Percentiles rank a stretch among this genome's conserved stretches.
phyloP scores from a whole-genome alignment of 805 yeast genomes.

The Saccharomycopsis babjevae region DNA sequence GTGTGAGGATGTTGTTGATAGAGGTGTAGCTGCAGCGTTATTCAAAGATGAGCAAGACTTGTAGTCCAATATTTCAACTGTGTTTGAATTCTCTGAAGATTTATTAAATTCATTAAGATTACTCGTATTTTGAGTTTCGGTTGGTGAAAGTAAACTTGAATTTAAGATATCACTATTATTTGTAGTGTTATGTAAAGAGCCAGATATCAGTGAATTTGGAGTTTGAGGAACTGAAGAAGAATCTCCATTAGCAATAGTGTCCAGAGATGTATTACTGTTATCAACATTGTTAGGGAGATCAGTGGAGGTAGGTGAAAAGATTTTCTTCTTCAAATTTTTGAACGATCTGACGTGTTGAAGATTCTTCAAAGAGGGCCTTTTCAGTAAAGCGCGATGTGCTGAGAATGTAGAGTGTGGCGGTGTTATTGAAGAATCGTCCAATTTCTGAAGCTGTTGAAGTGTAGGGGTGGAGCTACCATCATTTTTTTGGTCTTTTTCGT shows the following conservation, averaged over 20 bases:
- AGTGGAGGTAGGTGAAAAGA: not conserved
- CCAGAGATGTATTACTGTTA: not conserved
- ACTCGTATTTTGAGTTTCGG: not conserved
- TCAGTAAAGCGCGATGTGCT: not conserved
- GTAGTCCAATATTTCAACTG: not conserved
- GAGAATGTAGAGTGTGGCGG: not conserved
- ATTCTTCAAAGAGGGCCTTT: not conserved
- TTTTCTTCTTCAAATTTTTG: conserved; percentile 8
- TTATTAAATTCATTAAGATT: not conserved
- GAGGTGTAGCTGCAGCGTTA: not conserved
- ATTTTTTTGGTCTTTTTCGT: not conserved
- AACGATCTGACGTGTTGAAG: conserved; percentile 8
- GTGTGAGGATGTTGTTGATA: not conserved
- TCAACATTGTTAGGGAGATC: not conserved
- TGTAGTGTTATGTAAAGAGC: not conserved
- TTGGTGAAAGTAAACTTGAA: not conserved
- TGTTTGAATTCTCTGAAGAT: not conserved
- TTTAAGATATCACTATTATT: not conserved
- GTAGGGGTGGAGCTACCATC: not conserved
- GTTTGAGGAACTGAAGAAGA: not conserved
- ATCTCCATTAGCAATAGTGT: not conserved
- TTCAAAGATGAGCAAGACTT: not conserved
- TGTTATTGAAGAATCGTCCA: not conserved
- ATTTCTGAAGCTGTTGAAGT: not conserved
- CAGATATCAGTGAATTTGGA: not conserved